Evolutionary conservation across 768 basidiomycete genomes (phyloP), one percentile per base, ranked within the genome.

Genomic region (Termitomyces sp.): DNA sequence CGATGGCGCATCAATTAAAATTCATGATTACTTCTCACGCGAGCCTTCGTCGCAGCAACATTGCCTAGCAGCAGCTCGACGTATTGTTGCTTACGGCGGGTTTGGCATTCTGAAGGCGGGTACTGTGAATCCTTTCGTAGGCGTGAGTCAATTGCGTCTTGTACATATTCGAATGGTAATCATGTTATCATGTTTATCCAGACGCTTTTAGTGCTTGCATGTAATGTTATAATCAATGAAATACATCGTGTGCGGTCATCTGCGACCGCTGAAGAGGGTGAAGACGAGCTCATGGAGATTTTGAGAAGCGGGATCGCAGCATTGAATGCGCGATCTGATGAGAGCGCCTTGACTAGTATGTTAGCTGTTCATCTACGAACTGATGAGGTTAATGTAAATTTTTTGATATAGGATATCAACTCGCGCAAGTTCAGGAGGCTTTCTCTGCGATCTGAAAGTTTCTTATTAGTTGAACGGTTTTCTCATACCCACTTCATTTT

Each of bases 1-100:
- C 18, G 74, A 80, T 35, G 76, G 77, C 1, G 80, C 83, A 36
- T 74, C 74, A 3, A 82, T 84, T 65, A 81, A 81, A 66, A 75
- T 85, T 26, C 80, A 83, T 52, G 74, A 74, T 58, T 73, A 75
- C 6, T 82, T 82, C 63, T 72, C 76, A 8, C 77, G 79, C 58
- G 66, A 74, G 58, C 61, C 76, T 26, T 62, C 69, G n/a, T 80
- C 80, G 26, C 75, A 76, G 56, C 72, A 77, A 57, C 71, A 69
- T 40, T 80, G 80, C 60, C 67, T 83, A 33, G 67, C 67, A 23
- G 75, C 79, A 14, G 79, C 82, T 26, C 71, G 69, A 53, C 76
- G 75, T 53, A 75, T 82, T 64, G 71, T 81, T 32, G 66, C 69
- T 49, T 73, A 74, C 57, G 76, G 72, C 8, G 74, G 75, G 46